These are phyloP conservation scores for Penicillium malachiteum DNA, from an alignment of 495 filamentous ascomycete species.

Conservation along the genomic window DNA sequence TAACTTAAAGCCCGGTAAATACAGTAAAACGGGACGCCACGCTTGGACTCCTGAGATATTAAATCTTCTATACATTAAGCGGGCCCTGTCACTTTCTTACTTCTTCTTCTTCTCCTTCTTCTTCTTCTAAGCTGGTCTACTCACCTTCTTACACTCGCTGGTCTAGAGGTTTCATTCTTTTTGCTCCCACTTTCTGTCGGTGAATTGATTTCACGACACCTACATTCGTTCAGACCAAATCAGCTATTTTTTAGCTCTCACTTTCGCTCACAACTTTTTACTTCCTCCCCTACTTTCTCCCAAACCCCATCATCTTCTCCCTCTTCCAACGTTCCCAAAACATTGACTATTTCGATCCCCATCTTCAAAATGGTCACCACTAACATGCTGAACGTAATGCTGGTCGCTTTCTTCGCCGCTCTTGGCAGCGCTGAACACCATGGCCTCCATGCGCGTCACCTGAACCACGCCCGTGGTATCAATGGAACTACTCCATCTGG, in stretches of 20 bases:
- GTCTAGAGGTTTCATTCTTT: conserved; percentile 1
- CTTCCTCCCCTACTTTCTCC: conserved; percentile 6
- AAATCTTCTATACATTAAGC: neutral
- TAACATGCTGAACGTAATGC: conserved; percentile 48
- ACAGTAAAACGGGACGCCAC: neutral
- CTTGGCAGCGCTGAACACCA: conserved; percentile 42
- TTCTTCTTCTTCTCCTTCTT: neutral
- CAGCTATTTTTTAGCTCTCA: neutral
- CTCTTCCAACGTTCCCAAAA: conserved; percentile 6
- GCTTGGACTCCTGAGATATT: conserved; percentile 1
- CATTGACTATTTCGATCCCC: conserved; percentile 24
- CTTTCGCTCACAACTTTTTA: neutral
- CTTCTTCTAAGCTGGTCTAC: conserved; percentile 1
- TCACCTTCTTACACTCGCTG: conserved; percentile 3
- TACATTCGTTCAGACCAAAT: neutral
- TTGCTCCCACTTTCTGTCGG: neutral
- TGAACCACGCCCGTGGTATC: conserved; percentile 24
- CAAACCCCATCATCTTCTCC: neutral
- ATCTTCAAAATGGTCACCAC: conserved; percentile 39
- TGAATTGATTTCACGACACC: conserved; percentile 7
- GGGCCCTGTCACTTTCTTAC: neutral
- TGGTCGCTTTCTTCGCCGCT: conserved; percentile 49
- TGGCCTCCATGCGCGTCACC: conserved; percentile 32
- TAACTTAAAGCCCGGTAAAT: no score
- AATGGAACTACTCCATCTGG: conserved; percentile 9